phyloP scores from a whole-genome alignment of 176 grass and related monocot genomes.

The Secale cereale region DNA sequence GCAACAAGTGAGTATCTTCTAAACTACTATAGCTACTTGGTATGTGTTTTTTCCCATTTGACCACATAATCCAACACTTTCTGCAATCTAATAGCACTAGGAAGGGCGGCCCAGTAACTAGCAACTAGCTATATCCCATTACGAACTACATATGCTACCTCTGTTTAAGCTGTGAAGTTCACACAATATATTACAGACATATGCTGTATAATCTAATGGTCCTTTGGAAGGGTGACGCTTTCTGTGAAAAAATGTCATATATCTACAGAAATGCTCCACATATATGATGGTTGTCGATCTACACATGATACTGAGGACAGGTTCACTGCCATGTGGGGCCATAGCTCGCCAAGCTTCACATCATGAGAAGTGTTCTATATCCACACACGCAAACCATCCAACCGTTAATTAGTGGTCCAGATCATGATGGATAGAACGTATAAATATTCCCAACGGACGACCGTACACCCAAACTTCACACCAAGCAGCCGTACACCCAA shows the following conservation, averaged over 20 bases:
- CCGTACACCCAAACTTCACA: neutral
- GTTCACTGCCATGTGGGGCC: no score
- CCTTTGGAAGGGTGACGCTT: neutral
- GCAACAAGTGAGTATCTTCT: neutral
- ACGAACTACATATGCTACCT: neutral
- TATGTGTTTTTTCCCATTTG: neutral
- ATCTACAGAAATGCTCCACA: no score
- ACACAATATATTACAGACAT: neutral
- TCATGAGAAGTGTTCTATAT: no score
- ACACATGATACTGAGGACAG: no score
- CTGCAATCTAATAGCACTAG: neutral
- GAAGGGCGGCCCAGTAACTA: neutral
- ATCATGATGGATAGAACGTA: neutral
- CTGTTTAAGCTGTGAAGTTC: neutral
- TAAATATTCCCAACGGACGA: neutral
- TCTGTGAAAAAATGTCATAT: neutral
- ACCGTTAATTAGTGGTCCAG: no score
- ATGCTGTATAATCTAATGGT: neutral
- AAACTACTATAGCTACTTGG: neutral
- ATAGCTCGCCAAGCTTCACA: no score
- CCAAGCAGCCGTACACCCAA: neutral
- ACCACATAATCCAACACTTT: neutral
- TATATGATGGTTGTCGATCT: no score
- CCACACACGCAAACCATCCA: no score
- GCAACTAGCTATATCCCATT: neutral